A percentile compares a stretch with the other conserved stretches of the same genome.
Evolutionary conservation across 2,329 filamentous ascomycete genomes (phyloP).

Genomic region (Nothophaeocryptopus gaeumannii): DNA sequence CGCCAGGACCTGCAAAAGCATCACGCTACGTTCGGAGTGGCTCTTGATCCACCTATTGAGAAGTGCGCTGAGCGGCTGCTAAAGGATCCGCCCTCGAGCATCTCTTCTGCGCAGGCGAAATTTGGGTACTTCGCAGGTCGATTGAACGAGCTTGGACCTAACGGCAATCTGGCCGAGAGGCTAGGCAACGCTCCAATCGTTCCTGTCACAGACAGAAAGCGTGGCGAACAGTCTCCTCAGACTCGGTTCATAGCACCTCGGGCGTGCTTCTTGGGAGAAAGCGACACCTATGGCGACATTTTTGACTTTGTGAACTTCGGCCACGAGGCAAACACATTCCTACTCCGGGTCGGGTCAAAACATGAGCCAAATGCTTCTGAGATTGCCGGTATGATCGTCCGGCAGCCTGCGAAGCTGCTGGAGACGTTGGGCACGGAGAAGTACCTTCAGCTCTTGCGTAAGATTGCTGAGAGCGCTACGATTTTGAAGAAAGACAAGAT

Average conservation of each 20-base stretch:
- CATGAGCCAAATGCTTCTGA: constrained; percentile 84
- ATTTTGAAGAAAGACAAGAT: constrained; percentile 74
- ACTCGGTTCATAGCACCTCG: constrained; percentile 64
- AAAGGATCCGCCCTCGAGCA: constrained; percentile 66
- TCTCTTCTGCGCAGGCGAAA: constrained; percentile 63
- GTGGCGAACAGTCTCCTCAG: constrained; percentile 27
- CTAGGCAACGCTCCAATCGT: constrained; percentile 68
- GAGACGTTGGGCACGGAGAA: constrained; percentile 80
- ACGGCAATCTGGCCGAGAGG: constrained; percentile 55
- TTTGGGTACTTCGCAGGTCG: constrained; percentile 84
- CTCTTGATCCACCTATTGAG: constrained; percentile 72
- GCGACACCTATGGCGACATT: constrained; percentile 75
- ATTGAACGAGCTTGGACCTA: constrained; percentile 64
- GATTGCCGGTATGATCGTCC: constrained; percentile 77
- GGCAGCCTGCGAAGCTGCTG: constrained; percentile 77
- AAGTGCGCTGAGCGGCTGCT: constrained; percentile 74
- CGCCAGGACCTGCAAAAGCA: constrained; percentile 73
- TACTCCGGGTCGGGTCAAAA: constrained; percentile 86
- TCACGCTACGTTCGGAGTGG: constrained; percentile 81
- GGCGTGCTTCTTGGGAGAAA: constrained; percentile 74
- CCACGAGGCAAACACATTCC: constrained; percentile 77
- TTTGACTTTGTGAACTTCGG: constrained; percentile 98
- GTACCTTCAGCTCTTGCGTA: constrained; percentile 78
- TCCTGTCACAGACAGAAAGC: constrained; percentile 52
- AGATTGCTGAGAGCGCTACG: constrained; percentile 69